These are phyloP conservation scores for Tulasnella sp. DNA, from an alignment of 768 basidiomycete genomes.

Conservation along the genomic window DNA sequence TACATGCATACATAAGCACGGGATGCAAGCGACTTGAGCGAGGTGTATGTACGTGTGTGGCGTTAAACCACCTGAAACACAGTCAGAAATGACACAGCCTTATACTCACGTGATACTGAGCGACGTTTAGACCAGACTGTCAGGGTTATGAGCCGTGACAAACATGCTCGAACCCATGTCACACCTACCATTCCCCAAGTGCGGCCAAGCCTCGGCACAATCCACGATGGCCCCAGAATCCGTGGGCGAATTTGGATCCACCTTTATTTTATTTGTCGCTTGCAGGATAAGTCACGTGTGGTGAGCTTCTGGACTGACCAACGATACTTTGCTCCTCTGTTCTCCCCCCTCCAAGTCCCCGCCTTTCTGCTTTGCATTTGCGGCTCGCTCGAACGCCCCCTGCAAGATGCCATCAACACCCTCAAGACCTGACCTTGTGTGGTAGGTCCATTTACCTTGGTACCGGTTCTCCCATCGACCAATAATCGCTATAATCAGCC, in stretches of 20 bases:
- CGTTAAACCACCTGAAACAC: too few species aligned
- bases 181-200: too few species aligned
- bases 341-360: slow-evolving; percentile 8
- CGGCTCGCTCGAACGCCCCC: slow-evolving; percentile 12
- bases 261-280: slow-evolving; percentile 7
- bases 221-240: too few species aligned
- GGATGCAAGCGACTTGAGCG: too few species aligned
- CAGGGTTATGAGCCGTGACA: too few species aligned
- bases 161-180: too few species aligned
- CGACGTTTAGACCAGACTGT: too few species aligned
- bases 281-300: not conserved
- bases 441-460: not conserved
- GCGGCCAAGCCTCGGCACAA: too few species aligned
- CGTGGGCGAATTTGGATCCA: slow-evolving; percentile 10
- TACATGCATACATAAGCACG: too few species aligned
- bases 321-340: not conserved
- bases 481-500: not conserved
- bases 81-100: too few species aligned
- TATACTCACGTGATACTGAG: too few species aligned
- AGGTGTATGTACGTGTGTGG: too few species aligned
- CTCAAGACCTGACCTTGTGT: not conserved
- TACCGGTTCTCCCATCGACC: not conserved
- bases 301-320: slow-evolving; percentile 5
- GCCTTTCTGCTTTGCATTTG: not conserved
- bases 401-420: not conserved